phyloP scores from a whole-genome alignment of 2,329 filamentous ascomycete genomes.

The Aureobasidium sp. region DNA sequence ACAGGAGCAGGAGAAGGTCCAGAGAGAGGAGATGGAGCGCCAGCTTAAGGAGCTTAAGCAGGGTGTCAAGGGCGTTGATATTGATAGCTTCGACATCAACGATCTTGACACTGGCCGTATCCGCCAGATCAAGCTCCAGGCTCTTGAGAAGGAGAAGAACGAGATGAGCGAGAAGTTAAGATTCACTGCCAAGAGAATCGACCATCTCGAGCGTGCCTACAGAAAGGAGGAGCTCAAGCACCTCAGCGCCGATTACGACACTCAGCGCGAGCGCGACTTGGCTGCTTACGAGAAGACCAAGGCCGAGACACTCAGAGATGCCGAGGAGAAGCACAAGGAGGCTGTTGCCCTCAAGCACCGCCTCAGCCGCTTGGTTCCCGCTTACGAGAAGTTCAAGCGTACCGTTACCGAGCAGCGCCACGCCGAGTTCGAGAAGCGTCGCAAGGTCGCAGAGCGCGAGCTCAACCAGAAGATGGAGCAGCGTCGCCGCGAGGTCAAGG shows the following conservation, averaged over 20 bases:
- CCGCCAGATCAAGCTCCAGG: constrained; percentile 87
- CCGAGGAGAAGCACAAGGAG: constrained; percentile 83
- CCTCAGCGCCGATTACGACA: constrained; percentile 74
- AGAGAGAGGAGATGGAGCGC: constrained; percentile 57
- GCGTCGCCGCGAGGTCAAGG: constrained; percentile 81
- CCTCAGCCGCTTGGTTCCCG: constrained; percentile 73
- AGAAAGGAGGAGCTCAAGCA: constrained; percentile 94
- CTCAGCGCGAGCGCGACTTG: constrained; percentile 70
- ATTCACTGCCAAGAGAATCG: constrained; percentile 88
- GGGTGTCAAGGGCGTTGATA: constrained; percentile 73
- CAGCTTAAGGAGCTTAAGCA: constrained; percentile 94
- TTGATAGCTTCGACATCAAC: constrained; percentile 82
- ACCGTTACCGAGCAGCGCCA: constrained; percentile 79
- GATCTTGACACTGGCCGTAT: constrained; percentile 55
- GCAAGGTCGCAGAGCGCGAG: constrained; percentile 84
- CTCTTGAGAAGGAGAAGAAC: constrained; percentile 97
- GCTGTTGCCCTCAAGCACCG: constrained; percentile 91
- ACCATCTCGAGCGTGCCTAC: constrained; percentile 95
- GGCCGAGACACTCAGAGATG: constrained; percentile 67
- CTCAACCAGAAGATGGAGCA: constrained; percentile 84
- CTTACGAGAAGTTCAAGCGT: constrained; percentile 76
- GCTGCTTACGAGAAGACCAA: constrained; percentile 75
- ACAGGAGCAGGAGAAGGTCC: constrained; percentile 71
- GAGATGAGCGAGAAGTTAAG: constrained; percentile 86
- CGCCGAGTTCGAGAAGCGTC: constrained; percentile 92